A percentile compares a stretch with the other conserved stretches of the same genome.
These are phyloP conservation scores for Sherardia arvensis DNA, from an alignment of 257 asterid genomes.

Conservation along the genomic window DNA sequence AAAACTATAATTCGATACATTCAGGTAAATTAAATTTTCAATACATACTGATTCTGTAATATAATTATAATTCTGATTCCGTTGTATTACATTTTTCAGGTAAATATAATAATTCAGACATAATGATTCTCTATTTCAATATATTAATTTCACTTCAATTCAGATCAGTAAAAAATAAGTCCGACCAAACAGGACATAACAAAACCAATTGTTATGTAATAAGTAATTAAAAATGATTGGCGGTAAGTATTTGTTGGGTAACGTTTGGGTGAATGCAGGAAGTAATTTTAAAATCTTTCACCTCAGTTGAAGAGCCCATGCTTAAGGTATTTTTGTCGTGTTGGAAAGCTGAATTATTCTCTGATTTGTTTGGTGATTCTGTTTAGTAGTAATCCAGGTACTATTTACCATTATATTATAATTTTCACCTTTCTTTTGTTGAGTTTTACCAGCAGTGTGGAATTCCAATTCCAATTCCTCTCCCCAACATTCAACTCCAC, in stretches of 20 bases:
- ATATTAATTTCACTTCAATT: too few species aligned
- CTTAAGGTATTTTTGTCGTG: conserved; percentile 69
- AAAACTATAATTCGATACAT: too few species aligned
- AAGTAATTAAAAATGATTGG: too few species aligned
- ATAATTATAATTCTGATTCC: too few species aligned
- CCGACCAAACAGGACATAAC: too few species aligned
- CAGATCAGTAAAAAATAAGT: too few species aligned
- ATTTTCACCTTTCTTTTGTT: background rate
- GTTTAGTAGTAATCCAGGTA: background rate
- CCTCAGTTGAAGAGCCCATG: conserved; percentile 34
- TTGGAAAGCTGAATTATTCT: conserved; percentile 82
- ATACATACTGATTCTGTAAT: too few species aligned
- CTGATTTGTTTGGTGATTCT: conserved; percentile 21
- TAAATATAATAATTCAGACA: too few species aligned
- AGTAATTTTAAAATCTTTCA: conserved; percentile 15
- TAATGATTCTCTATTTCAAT: too few species aligned
- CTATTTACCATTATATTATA: background rate
- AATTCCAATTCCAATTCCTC: conserved; percentile 27
- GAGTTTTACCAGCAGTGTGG: conserved; percentile 13
- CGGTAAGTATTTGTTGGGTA: background rate
- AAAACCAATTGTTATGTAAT: too few species aligned
- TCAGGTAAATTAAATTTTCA: too few species aligned
- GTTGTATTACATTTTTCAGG: too few species aligned
- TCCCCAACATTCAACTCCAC: conserved; percentile 18
- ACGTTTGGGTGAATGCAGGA: background rate